These are phyloP conservation scores for Colletotrichum costaricense DNA, from an alignment of 2,329 filamentous ascomycete species.

Conservation along the genomic window DNA sequence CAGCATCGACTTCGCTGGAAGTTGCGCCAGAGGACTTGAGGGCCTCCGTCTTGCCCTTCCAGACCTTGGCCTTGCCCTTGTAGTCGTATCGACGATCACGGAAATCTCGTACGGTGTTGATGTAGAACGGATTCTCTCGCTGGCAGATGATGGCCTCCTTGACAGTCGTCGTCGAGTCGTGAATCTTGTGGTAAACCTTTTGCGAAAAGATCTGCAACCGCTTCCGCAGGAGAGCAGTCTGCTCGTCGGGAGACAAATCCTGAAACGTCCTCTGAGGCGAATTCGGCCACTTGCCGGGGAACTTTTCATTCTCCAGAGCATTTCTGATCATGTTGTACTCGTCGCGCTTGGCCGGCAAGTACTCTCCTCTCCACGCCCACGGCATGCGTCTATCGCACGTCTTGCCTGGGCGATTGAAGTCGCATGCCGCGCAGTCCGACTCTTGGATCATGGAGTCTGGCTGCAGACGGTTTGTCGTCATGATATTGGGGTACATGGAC, in stretches of 20 bases:
- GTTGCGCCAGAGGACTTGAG: constrained; percentile 86
- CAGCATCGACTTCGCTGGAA: constrained; percentile 83
- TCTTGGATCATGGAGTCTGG: constrained; percentile 99
- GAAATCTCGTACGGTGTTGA: constrained; percentile 95
- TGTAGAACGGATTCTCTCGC: constrained; percentile 97
- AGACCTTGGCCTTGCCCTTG: constrained; percentile 97
- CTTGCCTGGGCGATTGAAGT: constrained; percentile 97
- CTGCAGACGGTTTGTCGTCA: constrained; percentile 98
- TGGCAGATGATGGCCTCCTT: constrained; percentile 98
- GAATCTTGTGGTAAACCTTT: constrained; percentile 99
- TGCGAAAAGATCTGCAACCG: constrained; percentile 93
- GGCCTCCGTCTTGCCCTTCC: constrained; percentile 95
- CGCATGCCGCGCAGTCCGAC: constrained; percentile 94
- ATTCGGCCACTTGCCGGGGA: constrained; percentile 82
- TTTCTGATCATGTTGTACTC: constrained; percentile 99
- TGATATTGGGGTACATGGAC: constrained; percentile 99
- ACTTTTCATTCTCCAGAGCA: constrained; percentile 90
- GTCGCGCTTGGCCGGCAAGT: constrained; percentile 92
- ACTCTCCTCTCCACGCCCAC: constrained; percentile 99
- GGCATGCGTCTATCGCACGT: constrained; percentile 95
- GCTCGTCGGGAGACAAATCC: constrained; percentile 84
- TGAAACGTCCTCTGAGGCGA: constrained; percentile 80
- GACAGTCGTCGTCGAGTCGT: constrained; percentile 91
- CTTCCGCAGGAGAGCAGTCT: constrained; percentile 83
- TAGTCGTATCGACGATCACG: constrained; percentile 98